phyloP scores from a whole-genome alignment of 192 early-diverging fungal species.

The Phlyctochytrium arcticum region DNA sequence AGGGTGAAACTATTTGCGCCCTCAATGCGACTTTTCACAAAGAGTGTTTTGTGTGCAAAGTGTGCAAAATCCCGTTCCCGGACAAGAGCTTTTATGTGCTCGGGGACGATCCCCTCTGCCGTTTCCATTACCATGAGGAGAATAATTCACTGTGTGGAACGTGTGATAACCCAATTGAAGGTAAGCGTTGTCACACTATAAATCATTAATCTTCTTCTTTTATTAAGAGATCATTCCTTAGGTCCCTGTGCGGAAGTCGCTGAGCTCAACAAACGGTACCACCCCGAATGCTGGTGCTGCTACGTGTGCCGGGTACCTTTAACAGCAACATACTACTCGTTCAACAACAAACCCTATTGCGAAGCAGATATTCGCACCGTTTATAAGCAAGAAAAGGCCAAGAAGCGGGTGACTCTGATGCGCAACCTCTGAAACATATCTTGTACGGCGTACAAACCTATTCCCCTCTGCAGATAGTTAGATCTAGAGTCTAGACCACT shows the following conservation, averaged over 20 bases:
- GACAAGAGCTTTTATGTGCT: conserved; percentile 88
- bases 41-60: conserved; percentile 71
- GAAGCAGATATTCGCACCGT: conserved; percentile 66
- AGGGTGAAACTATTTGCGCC: conserved; percentile 70
- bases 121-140: conserved; percentile 79
- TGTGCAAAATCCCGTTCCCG: conserved; percentile 65
- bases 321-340: conserved; percentile 69
- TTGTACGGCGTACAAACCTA: too few relatives aligned
- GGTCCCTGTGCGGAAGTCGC: conserved; percentile 82
- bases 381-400: conserved; percentile 41
- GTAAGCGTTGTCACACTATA: neutral
- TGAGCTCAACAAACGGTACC: conserved; percentile 74
- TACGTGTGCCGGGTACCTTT: conserved; percentile 49
- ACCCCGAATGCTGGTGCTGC: conserved; percentile 83
- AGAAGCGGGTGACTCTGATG: conserved; percentile 22
- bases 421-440: conserved; percentile 2
- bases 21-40: conserved; percentile 69
- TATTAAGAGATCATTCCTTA: neutral
- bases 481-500: too few relatives aligned
- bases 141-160: conserved; percentile 79
- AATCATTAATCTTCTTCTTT: neutral
- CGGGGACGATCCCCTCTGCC: conserved; percentile 78
- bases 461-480: too few relatives aligned
- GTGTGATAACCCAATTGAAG: conserved; percentile 82
- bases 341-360: conserved; percentile 64